Conservation (phyloP, 805 yeast genomes). For the Wickerhamomyces ciferrii region DNA sequence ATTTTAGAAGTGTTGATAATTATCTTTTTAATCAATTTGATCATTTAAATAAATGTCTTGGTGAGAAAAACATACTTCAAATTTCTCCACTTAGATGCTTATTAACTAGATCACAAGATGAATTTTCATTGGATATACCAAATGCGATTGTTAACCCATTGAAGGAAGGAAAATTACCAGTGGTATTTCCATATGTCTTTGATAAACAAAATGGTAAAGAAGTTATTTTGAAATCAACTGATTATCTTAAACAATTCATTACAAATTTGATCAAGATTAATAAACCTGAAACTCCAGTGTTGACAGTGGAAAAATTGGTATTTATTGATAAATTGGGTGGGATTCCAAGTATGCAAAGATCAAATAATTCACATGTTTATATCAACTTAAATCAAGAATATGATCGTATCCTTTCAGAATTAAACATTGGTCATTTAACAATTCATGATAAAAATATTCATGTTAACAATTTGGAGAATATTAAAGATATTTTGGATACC, state of each 20-base stretch:
- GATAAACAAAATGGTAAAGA: constrained; percentile 45
- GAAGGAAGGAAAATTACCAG: constrained; percentile 27
- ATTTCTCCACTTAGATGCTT: constrained; percentile 15
- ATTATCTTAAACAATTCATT: constrained; percentile 34
- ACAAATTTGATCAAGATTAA: constrained; percentile 26
- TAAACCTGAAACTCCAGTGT: constrained; percentile 6
- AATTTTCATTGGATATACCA: neutral
- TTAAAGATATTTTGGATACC: constrained; percentile 49
- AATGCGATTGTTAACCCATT: neutral
- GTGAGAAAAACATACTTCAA: constrained; percentile 1
- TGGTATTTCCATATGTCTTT: constrained; percentile 60
- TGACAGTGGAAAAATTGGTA: constrained; percentile 73
- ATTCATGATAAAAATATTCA: constrained; percentile 48
- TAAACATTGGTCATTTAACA: constrained; percentile 49
- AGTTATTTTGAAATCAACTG: constrained; percentile 33
- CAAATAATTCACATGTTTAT: constrained; percentile 78
- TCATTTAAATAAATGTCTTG: constrained; percentile 5
- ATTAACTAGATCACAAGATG: constrained; percentile 1
- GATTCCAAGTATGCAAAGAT: constrained; percentile 80
- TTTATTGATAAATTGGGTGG: constrained; percentile 85
- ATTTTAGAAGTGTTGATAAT: constrained; percentile 11
- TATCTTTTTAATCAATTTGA: constrained; percentile 16
- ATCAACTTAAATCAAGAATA: constrained; percentile 83
- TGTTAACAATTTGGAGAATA: constrained; percentile 56
- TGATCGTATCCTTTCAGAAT: constrained; percentile 56